A percentile compares a stretch with the other conserved stretches of the same genome.
These are phyloP conservation scores for Geotrichum phurueaensis DNA, from an alignment of 1,139 yeast genomes.

Conservation along the genomic window DNA sequence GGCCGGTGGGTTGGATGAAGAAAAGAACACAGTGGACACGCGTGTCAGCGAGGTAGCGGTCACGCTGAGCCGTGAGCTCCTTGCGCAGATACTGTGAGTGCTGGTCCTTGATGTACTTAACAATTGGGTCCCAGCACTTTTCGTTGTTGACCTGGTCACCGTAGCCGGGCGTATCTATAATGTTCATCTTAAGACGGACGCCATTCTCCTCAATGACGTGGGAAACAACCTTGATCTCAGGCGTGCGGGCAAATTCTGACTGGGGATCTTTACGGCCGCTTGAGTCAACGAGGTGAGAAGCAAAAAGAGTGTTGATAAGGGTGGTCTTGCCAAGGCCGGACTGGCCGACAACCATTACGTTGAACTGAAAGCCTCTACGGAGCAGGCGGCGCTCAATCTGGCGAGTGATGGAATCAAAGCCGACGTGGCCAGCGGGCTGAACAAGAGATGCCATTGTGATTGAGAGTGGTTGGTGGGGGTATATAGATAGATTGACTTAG, in stretches of 20 bases:
- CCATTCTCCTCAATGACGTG: conserved; percentile 75
- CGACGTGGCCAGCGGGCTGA: conserved; percentile 51
- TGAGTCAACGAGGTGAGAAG: conserved; percentile 69
- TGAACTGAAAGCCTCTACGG: conserved; percentile 91
- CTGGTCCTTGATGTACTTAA: conserved; percentile 93
- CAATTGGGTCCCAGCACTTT: conserved; percentile 92
- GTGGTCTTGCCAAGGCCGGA: conserved; percentile 95
- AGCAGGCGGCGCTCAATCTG: conserved; percentile 90
- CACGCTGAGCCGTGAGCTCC: conserved; percentile 95
- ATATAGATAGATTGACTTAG: neutral
- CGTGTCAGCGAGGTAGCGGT: conserved; percentile 75
- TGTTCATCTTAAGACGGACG: conserved; percentile 76
- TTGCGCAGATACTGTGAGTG: conserved; percentile 88
- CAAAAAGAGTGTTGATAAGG: conserved; percentile 79
- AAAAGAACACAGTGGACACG: conserved; percentile 91
- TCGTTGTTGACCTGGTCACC: conserved; percentile 96
- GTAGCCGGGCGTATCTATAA: conserved; percentile 95
- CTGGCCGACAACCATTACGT: conserved; percentile 86
- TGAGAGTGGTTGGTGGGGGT: neutral
- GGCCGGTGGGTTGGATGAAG: conserved; percentile 83
- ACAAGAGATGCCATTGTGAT: conserved; percentile 14
- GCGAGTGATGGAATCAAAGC: conserved; percentile 91
- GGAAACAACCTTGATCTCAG: conserved; percentile 72
- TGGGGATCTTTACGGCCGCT: conserved; percentile 60
- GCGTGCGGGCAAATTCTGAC: conserved; percentile 79